Base-by-base conservation (phyloP, 2,329 filamentous ascomycete species). In the Magnaporthiopsis rhizophila region DNA sequence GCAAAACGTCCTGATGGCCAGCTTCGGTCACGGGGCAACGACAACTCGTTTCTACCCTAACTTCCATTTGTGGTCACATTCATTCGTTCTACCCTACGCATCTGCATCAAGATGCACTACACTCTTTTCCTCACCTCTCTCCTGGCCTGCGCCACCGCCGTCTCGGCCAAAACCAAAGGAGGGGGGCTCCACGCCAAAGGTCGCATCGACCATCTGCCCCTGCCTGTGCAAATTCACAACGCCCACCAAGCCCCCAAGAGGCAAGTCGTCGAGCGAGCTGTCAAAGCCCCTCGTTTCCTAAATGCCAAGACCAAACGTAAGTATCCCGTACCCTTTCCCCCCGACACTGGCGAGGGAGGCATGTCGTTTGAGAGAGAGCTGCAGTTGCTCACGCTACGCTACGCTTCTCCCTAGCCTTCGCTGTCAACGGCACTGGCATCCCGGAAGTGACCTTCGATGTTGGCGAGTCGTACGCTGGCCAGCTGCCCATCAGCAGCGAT, bases 371-470 rank as follows among this genome's bases (percentile, higher is more conserved):
- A 6, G 45, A 13, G 45, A 53, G 9, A n/a, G n/a, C 45, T 3
- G 21, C 45, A 24, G n/a, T n/a, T 53, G 45, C 45, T 53, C 45
- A 53, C 45, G 11, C n/a, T 11, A 30, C 30, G 4, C 30, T 30
- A 30, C n/a, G 21, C 18, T 11, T 24, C 45, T 53, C 45, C n/a
- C 9, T 18, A 86, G 85, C 80, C 65, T 89, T 86, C 67, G 81
- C 79, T 34, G 84, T 89, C 56, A 83, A 90, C 68, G 84, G 88
- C 13, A 80, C 78, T 3, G 77, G 74, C 0, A 81, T 91, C 57
- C 89, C 89, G 0, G 85, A 89, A 12, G 84, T 91, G 0, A 70
- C 80, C 13, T 91, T 89, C 65, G 87, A 91, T 66, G 77, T 89
- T 45, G 81, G 82, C 64, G 85, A 88, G 73, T 86, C 82, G 0